phyloP scores from a whole-genome alignment of 805 yeast species.

The Saturnispora quitensis region DNA sequence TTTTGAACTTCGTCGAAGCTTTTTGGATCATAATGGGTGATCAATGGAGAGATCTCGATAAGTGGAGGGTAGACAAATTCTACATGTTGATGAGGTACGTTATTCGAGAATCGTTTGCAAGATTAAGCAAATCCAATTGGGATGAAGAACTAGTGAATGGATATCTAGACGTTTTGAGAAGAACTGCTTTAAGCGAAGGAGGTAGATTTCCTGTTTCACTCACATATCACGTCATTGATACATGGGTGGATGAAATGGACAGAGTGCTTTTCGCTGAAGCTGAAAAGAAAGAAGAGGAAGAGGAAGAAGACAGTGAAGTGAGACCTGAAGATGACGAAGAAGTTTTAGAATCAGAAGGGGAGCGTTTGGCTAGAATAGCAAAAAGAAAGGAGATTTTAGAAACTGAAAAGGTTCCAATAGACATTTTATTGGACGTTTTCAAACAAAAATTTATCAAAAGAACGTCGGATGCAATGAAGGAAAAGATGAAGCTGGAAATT shows the following conservation, averaged over 20 bases:
- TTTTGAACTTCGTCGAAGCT: constrained; percentile 50
- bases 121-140: constrained; percentile 50
- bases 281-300: constrained; percentile 39
- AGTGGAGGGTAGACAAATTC: constrained; percentile 81
- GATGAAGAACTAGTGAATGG: constrained; percentile 34
- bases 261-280: constrained; percentile 44
- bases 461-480: constrained; percentile 53
- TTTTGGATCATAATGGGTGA: constrained; percentile 72
- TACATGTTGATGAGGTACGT: constrained; percentile 73
- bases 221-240: constrained; percentile 78
- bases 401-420: constrained; percentile 39
- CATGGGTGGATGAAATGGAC: constrained; percentile 78
- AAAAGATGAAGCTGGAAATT: constrained; percentile 57
- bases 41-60: constrained; percentile 83
- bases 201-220: constrained; percentile 60
- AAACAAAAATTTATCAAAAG: constrained; percentile 38
- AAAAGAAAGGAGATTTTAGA: constrained; percentile 15
- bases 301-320: constrained; percentile 33
- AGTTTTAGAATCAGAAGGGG: constrained; percentile 7
- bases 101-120: constrained; percentile 52
- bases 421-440: constrained; percentile 52
- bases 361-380: constrained; percentile 11
- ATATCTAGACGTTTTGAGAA: constrained; percentile 32
- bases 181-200: constrained; percentile 41
- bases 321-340: constrained; percentile 29